Evolutionary conservation across 495 filamentous ascomycete genomes (phyloP).

Genomic region (Schizothecium vesticola): DNA sequence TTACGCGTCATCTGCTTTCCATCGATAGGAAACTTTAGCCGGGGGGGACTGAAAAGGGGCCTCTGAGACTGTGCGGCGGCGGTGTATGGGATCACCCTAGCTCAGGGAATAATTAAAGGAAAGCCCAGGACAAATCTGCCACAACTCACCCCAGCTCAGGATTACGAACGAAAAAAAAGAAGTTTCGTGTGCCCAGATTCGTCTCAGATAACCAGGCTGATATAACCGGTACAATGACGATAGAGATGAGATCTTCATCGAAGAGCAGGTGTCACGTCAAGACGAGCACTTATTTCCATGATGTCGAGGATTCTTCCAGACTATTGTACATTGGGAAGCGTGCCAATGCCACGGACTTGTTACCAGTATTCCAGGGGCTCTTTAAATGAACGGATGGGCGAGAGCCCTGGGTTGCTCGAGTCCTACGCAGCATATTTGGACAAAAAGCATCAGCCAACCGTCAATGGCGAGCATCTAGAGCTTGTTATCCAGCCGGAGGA

Average conservation of each 20-base stretch:
- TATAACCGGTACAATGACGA: neutral
- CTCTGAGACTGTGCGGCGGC: no score
- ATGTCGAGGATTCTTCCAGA: neutral
- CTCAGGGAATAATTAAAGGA: no score
- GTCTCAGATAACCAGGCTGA: no score
- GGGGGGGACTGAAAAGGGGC: no score
- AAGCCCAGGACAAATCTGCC: no score
- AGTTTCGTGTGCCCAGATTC: no score
- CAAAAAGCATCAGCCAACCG: neutral
- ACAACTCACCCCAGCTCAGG: no score
- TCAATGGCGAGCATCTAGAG: neutral
- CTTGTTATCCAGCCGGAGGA: neutral
- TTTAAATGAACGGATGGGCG: neutral
- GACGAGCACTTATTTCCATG: neutral
- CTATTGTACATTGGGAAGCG: neutral
- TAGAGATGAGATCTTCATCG: neutral
- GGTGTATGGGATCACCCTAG: no score
- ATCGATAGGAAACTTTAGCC: no score
- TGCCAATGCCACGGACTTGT: neutral
- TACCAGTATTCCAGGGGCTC: neutral
- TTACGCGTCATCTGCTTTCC: no score
- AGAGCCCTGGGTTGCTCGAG: neutral
- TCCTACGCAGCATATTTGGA: neutral
- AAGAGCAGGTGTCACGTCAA: neutral
- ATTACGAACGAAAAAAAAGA: no score